Conservation (phyloP, 495 filamentous ascomycete species). For the Aspergillus homomorphus region DNA sequence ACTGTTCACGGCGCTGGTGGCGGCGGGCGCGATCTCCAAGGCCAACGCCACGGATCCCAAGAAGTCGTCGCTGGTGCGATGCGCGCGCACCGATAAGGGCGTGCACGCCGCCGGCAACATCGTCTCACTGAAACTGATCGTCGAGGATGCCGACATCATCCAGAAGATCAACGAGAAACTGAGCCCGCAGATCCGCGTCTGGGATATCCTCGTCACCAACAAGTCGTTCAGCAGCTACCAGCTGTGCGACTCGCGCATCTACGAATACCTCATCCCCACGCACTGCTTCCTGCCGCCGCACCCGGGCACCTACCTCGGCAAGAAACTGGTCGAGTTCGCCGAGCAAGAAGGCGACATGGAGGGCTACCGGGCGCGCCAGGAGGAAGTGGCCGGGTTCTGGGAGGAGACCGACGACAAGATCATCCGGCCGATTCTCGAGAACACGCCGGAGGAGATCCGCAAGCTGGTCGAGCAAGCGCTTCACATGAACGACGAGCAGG, state of each 20-base stretch:
- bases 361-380: slow-evolving; percentile 62
- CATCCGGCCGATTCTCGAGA: slow-evolving; percentile 68
- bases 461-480: slow-evolving; percentile 40
- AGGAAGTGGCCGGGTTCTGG: slow-evolving; percentile 80
- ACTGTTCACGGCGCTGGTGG: slow-evolving; percentile 84
- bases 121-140: slow-evolving; percentile 90
- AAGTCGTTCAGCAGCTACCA: slow-evolving; percentile 89
- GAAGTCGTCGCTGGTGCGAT: slow-evolving; percentile 90
- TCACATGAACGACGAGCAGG: slow-evolving; percentile 25
- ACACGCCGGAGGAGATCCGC: slow-evolving; percentile 46
- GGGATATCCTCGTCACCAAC: slow-evolving; percentile 83
- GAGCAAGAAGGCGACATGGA: slow-evolving; percentile 68
- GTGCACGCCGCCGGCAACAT: slow-evolving; percentile 97
- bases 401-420: slow-evolving; percentile 68
- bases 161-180: slow-evolving; percentile 85
- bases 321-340: slow-evolving; percentile 68
- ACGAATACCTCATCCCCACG: slow-evolving; percentile 93
- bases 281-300: slow-evolving; percentile 90
- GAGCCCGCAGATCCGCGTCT: slow-evolving; percentile 84
- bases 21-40: slow-evolving; percentile 88
- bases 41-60: slow-evolving; percentile 95
- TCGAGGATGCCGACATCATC: slow-evolving; percentile 84
- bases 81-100: slow-evolving; percentile 94
- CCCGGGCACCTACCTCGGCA: slow-evolving; percentile 77
- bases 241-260: slow-evolving; percentile 87